phyloP scores from a whole-genome alignment of 768 basidiomycete species.

The Boletus speciosus region DNA sequence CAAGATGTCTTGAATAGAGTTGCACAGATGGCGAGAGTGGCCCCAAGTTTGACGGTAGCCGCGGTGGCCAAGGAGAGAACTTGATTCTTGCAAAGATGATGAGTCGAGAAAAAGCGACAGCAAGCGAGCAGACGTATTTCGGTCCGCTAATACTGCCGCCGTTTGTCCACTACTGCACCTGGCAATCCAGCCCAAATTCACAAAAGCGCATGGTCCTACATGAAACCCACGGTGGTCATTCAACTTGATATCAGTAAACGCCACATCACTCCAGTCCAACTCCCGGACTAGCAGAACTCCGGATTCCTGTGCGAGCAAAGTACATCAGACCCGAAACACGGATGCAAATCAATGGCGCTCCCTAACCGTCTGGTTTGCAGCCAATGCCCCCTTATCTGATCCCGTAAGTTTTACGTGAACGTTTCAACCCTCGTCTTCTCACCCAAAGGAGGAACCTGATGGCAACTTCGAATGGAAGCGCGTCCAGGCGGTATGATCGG shows the following conservation, averaged over 20 bases:
- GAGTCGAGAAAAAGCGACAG: not conserved
- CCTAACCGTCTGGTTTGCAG: not conserved
- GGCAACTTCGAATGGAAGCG: not conserved
- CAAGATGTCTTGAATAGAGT: slow-evolving; percentile 21
- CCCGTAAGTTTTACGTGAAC: not conserved
- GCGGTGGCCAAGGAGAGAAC: slow-evolving; percentile 31
- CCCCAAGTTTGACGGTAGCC: slow-evolving; percentile 66
- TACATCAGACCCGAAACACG: no score
- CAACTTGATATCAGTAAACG: no score
- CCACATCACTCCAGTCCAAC: no score
- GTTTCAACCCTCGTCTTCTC: not conserved
- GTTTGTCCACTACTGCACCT: not conserved
- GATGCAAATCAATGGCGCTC: not conserved
- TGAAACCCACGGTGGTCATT: no score
- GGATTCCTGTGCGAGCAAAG: not conserved
- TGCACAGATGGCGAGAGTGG: slow-evolving; percentile 67
- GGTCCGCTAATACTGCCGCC: not conserved
- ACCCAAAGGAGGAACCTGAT: not conserved
- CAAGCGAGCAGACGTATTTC: not conserved
- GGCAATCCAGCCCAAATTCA: not conserved
- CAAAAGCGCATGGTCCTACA: not conserved
- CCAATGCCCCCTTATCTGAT: not conserved
- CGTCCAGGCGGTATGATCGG: not conserved
- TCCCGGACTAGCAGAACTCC: no score
- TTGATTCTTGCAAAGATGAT: not conserved